Conservation (phyloP, 805 yeast genomes). For the Maudiozyma pseudohumilis region DNA sequence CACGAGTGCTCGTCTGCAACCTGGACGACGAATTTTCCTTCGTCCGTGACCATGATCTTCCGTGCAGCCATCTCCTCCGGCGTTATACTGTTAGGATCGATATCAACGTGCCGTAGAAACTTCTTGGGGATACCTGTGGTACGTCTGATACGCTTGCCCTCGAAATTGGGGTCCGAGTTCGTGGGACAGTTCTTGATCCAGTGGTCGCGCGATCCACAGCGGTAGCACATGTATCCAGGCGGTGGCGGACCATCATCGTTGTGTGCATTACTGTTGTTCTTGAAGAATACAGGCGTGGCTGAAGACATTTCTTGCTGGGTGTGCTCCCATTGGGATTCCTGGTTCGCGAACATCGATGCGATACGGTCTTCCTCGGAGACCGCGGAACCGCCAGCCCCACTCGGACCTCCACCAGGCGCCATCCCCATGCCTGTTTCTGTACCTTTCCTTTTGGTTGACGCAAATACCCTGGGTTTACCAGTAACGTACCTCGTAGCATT, state of each 20-base stretch:
- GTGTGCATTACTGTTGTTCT: constrained; percentile 16
- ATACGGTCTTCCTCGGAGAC: constrained; percentile 75
- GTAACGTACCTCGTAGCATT: constrained; percentile 63
- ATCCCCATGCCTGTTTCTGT: constrained; percentile 3
- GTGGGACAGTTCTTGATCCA: constrained; percentile 97
- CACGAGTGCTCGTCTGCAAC: constrained; percentile 88
- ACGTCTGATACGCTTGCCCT: constrained; percentile 79
- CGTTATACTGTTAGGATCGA: constrained; percentile 42
- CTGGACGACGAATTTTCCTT: constrained; percentile 93
- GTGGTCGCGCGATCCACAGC: constrained; percentile 94
- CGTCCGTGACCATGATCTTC: constrained; percentile 78
- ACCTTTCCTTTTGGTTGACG: constrained; percentile 14
- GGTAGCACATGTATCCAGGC: constrained; percentile 89
- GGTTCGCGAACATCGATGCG: constrained; percentile 83
- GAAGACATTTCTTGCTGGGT: constrained; percentile 86
- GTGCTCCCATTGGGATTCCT: constrained; percentile 89
- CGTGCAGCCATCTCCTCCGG: constrained; percentile 47
- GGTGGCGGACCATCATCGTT: constrained; percentile 67
- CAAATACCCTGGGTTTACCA: constrained; percentile 53
- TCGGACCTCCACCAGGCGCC: too few relatives aligned
- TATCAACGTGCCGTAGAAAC: constrained; percentile 72
- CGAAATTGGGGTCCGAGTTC: constrained; percentile 84
- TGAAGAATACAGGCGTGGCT: constrained; percentile 65
- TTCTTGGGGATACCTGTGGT: constrained; percentile 97
- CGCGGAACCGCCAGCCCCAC: constrained; percentile 9